A percentile compares a stretch with the other conserved stretches of the same genome.
These are phyloP conservation scores for Microbotryum lychnidis-dioicae DNA, from an alignment of 1,284 basidiomycete species.

Conservation along the genomic window DNA sequence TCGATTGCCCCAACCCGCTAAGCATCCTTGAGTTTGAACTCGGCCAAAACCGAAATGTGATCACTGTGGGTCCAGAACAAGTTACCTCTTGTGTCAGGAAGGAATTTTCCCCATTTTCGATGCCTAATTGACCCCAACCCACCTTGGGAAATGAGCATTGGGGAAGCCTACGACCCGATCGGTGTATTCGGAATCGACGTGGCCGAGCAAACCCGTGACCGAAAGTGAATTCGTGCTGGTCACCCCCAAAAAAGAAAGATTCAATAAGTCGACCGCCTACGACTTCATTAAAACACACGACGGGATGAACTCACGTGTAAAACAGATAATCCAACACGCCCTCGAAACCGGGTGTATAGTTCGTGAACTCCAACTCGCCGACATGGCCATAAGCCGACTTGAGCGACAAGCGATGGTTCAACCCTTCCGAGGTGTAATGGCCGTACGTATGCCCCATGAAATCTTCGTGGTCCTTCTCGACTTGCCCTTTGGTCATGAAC, in stretches of 20 bases:
- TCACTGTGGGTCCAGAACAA: constrained; percentile 27
- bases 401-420: constrained; percentile 69
- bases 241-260: too few species aligned
- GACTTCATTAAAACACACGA: too few species aligned
- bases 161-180: constrained; percentile 93
- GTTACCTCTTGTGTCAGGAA: not conserved
- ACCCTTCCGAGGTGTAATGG: constrained; percentile 80
- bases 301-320: constrained; percentile 50
- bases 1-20: too few species aligned
- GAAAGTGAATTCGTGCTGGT: constrained; percentile 54
- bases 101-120: constrained; percentile 46
- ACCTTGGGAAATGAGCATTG: constrained; percentile 49
- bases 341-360: constrained; percentile 62
- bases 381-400: constrained; percentile 70
- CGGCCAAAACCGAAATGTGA: constrained; percentile 44
- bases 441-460: constrained; percentile 91
- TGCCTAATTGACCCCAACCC: constrained; percentile 37
- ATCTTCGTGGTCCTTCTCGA: constrained; percentile 70
- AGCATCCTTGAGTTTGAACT: constrained; percentile 40
- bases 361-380: constrained; percentile 64
- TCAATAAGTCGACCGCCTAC: too few species aligned
- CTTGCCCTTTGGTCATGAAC: constrained; percentile 63
- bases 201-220: constrained; percentile 80
- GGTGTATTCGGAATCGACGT: constrained; percentile 77
- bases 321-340: constrained; percentile 85